phyloP scores from a whole-genome alignment of 345 rosid genomes.

The Arabidopsis thaliana region TAIR10.1 NC_003076.8:13792501-13793000 shows the following conservation, averaged over 20 bases:
- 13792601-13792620: not conserved
- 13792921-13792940: too few species aligned
- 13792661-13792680: too few species aligned
- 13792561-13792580: not conserved
- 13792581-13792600: not conserved
- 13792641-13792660: too few species aligned
- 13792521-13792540: not conserved
- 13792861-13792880: slow-evolving; percentile 5
- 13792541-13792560: not conserved
- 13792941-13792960: too few species aligned
- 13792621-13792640: not conserved
- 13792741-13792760: not conserved
- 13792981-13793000: too few species aligned
- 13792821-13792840: not conserved
- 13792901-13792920: not conserved
- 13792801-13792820: not conserved
- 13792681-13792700: too few species aligned
- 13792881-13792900: not conserved
- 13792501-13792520: not conserved
- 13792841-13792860: not conserved
- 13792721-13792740: too few species aligned
- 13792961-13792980: too few species aligned
- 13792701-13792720: too few species aligned
- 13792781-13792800: not conserved
- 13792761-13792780: not conserved